Percentiles rank a stretch among this genome's conserved stretches.
Evolutionary conservation across 139 green algal genomes (phyloP).

Genomic region (Gonium pectorale): DNA sequence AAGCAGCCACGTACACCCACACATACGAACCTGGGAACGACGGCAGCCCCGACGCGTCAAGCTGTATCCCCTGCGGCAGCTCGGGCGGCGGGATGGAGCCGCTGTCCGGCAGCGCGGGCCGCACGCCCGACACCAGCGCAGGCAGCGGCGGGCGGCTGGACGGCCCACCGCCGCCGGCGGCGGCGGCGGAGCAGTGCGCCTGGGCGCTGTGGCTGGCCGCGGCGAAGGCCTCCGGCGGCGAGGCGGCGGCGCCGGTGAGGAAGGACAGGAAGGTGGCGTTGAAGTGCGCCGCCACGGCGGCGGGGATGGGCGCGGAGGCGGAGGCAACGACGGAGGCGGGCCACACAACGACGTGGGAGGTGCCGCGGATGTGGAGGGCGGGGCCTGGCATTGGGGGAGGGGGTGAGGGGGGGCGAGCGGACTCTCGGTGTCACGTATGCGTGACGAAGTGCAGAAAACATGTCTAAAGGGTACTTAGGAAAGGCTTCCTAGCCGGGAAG

Average conservation of each 20-base stretch:
- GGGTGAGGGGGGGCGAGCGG: neutral
- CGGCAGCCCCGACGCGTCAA: slow-evolving; percentile 1
- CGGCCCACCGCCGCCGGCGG: neutral
- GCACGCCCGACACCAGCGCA: slow-evolving; percentile 47
- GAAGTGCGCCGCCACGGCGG: slow-evolving; percentile 73
- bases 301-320: slow-evolving; percentile 33
- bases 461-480: too few relatives aligned
- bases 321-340: too few relatives aligned
- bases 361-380: slow-evolving; percentile 37
- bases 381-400: slow-evolving; percentile 33
- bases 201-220: slow-evolving; percentile 57
- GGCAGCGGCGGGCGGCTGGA: slow-evolving; percentile 57
- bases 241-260: slow-evolving; percentile 56
- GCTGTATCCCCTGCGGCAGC: slow-evolving; percentile 46
- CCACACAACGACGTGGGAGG: slow-evolving; percentile 70
- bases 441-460: too few relatives aligned
- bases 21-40: slow-evolving; percentile 31
- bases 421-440: too few relatives aligned
- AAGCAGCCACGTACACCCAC: too few relatives aligned
- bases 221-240: slow-evolving; percentile 78
- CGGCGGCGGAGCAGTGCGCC: slow-evolving; percentile 43
- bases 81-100: slow-evolving; percentile 59
- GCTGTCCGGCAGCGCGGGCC: slow-evolving; percentile 70
- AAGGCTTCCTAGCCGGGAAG: too few relatives aligned
- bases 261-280: slow-evolving; percentile 73